Conservation (phyloP, 768 basidiomycete genomes). For the Lentinula lateritia region DNA sequence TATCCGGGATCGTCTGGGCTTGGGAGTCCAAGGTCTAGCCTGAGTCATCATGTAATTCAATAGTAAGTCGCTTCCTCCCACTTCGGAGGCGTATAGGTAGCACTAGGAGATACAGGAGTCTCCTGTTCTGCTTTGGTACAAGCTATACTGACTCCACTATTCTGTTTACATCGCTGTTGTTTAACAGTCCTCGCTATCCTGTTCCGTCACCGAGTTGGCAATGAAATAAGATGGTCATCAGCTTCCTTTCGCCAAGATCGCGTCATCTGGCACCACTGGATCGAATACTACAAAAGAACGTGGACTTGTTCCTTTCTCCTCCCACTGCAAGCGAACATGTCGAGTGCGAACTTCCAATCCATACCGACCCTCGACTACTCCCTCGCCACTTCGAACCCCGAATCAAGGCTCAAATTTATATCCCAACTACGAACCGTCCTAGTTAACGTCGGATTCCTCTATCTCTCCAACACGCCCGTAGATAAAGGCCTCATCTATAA, state of each 20-base stretch:
- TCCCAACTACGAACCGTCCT: constrained; percentile 42
- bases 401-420: constrained; percentile 33
- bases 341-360: not conserved
- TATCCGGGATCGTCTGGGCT: too few relatives aligned
- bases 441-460: constrained; percentile 51
- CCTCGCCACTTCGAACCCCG: not conserved
- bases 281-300: not conserved
- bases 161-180: not conserved
- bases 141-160: not conserved
- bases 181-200: not conserved
- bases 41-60: too few relatives aligned
- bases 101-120: too few relatives aligned
- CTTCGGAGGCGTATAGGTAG: too few relatives aligned
- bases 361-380: constrained; percentile 8
- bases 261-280: not conserved
- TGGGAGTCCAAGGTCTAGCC: too few relatives aligned
- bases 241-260: not conserved
- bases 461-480: constrained; percentile 43
- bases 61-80: too few relatives aligned
- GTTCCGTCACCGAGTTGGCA: not conserved
- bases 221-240: not conserved
- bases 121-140: too few relatives aligned
- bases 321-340: not conserved
- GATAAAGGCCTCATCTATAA: constrained; percentile 28
- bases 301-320: not conserved